Evolutionary conservation across 768 basidiomycete genomes (phyloP), one percentile per base, ranked within the genome.

Genomic region (Naganishia friedmannii): DNA sequence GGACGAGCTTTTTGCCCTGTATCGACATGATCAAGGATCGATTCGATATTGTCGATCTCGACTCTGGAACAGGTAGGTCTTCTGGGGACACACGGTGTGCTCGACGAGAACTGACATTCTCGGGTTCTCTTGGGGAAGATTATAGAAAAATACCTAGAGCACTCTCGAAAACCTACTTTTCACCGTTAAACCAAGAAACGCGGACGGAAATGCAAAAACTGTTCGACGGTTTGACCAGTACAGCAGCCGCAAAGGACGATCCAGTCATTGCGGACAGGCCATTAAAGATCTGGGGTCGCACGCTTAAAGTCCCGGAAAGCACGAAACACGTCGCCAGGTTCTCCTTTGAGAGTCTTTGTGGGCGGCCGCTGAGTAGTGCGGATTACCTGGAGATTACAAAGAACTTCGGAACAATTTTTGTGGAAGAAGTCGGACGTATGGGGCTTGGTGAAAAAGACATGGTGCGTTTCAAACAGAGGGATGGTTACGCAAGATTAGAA

Each of bases 341-440:
- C 80, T 84, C 84, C 15, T 99, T 99, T 78, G 78, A 86, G 4
- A 88, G 94, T 70, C 84, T 99, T 21, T 99, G 96, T 76, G 91
- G 90, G 0, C 86, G 87, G 74, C 91, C 94, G 0, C 83, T 96
- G 76, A 91, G 91, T 76, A 95, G 96, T 28, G 93, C 93, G 1
- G 96, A 99, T 80, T 99, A 98, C 81, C 79, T 99, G 46, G 93
- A 97, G 83, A 86, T 99, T 68, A 95, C 94, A 3, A 88, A 88
- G 76, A 87, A 84, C 34, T 99, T 96, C 78, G 85, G 86, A 32
- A 95, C 93, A 17, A 84, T 99, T 19, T 98, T 99, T 77, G 83
- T 99, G 39, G 83, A 88, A 53, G 89, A 92, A 76, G 87, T 98
- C 34, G 91, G 90, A 55, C 90, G 91, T 84, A 88, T 99, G 88